Percentiles rank a stretch among this genome's conserved stretches.
phyloP scores from a whole-genome alignment of 805 yeast species.

The Lachancea meyersii region DNA sequence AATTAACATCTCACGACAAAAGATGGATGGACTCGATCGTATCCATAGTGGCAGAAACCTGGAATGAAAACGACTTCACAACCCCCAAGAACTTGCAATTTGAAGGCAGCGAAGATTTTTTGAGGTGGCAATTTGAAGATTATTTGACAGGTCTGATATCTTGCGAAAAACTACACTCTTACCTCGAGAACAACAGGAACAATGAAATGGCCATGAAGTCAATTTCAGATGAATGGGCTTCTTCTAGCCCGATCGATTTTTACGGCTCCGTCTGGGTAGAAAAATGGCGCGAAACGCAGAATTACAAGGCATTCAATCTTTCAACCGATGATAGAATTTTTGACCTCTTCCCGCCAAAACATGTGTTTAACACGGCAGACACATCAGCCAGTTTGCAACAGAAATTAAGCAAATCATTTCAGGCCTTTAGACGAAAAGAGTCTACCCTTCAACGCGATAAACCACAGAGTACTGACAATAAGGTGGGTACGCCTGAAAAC shows the following conservation, averaged over 20 bases:
- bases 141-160: slow-evolving; percentile 73
- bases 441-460: neutral
- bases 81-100: slow-evolving; percentile 43
- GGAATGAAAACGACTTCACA: slow-evolving; percentile 36
- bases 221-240: slow-evolving; percentile 25
- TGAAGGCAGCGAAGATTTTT: slow-evolving; percentile 79
- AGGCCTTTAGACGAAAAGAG: slow-evolving; percentile 20
- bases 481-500: neutral
- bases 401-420: slow-evolving; percentile 14
- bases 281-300: slow-evolving; percentile 50
- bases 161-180: slow-evolving; percentile 62
- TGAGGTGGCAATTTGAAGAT: slow-evolving; percentile 84
- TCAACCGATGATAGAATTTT: slow-evolving; percentile 66
- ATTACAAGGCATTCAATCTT: slow-evolving; percentile 47
- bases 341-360: slow-evolving; percentile 50
- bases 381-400: slow-evolving; percentile 27
- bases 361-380: slow-evolving; percentile 29
- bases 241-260: slow-evolving; percentile 33
- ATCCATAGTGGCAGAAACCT: slow-evolving; percentile 42
- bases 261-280: slow-evolving; percentile 44
- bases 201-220: slow-evolving; percentile 34
- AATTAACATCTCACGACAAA: slow-evolving; percentile 56
- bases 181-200: slow-evolving; percentile 37
- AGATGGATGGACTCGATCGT: slow-evolving; percentile 63
- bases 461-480: neutral